Evolutionary conservation across 805 yeast genomes (phyloP), one percentile per base, ranked within the genome.

Genomic region (Schwanniomyces pseudopolymorphus): DNA sequence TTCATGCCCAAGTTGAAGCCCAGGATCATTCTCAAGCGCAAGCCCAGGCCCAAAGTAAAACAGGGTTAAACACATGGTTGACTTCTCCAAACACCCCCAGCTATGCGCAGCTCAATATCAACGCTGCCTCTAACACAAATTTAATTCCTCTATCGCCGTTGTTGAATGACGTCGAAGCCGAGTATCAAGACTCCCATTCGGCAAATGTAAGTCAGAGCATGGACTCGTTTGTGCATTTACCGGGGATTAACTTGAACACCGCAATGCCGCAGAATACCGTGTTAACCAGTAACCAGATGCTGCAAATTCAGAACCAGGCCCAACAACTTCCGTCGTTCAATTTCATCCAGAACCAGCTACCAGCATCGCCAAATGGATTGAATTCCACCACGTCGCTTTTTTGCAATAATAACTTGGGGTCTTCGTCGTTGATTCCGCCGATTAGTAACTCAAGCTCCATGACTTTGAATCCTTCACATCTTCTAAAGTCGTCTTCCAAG

Each of bases 321-420:
- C 70, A 66, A 39, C 71, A 64, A 49, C 47, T 67, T 7, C 73
- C 73, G 4, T 62, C 72, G 4, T 66, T 67, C 49, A 67, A 66
- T 47, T 50, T 64, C n/a, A 64, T 67, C 38, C 72, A 66, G 44
- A 64, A 61, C 52, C 64, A 59, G 35, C 48, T 67, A n/a, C 67
- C 71, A 2, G 39, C 57, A 2, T 60, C 68, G 5, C 67, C 69
- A 11, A 53, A 39, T 14, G 43, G 44, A 6, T 35, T 22, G 28
- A 50, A 41, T 36, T 33, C 47, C n/a, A 40, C 47, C 8, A 43
- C 53, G 21, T 48, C 39, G 6, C 14, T 43, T 10, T 37, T 39
- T 33, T 41, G 38, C 13, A 50, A 41, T 26, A 36, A 31, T 26
- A 35, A 42, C 17, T 25, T 37, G 24, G 28, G 47, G 11, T 39